Percentiles rank a stretch among this genome's conserved stretches.
These are phyloP conservation scores for Lojkania enalia DNA, from an alignment of 2,329 filamentous ascomycete genomes.

Conservation along the genomic window DNA sequence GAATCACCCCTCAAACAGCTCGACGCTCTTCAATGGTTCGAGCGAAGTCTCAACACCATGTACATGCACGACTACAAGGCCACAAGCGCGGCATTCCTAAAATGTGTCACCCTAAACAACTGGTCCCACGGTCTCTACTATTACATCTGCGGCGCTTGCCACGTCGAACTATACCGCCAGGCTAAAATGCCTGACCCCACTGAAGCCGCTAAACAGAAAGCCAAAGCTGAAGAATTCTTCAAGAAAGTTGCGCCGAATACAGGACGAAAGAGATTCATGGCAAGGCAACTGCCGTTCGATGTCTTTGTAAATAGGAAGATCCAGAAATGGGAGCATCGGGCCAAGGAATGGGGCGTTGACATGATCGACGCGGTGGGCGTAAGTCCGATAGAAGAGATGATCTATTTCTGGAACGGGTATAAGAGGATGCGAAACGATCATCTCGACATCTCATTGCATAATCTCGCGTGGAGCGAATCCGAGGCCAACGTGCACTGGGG, in stretches of 20 bases:
- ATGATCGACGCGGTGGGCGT: conserved; percentile 80
- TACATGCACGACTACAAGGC: conserved; percentile 75
- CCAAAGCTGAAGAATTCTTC: conserved; percentile 67
- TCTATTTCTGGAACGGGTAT: conserved; percentile 88
- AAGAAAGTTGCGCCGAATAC: conserved; percentile 71
- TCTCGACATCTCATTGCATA: conserved; percentile 64
- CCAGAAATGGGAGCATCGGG: conserved; percentile 81
- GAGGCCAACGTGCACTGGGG: conserved; percentile 53
- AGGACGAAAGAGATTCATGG: conserved; percentile 89
- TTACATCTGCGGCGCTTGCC: conserved; percentile 78
- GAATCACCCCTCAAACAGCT: conserved; percentile 84
- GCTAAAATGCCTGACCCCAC: conserved; percentile 49
- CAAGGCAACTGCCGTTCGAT: conserved; percentile 86
- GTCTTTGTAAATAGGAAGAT: conserved; percentile 82
- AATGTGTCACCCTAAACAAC: conserved; percentile 62
- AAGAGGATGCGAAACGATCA: conserved; percentile 74
- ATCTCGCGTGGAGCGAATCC: conserved; percentile 69
- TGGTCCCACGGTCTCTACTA: conserved; percentile 92
- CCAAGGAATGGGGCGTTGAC: conserved; percentile 64
- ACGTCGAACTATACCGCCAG: conserved; percentile 80
- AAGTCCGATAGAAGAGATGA: conserved; percentile 85
- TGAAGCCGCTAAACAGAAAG: conserved; percentile 51
- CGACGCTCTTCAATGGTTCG: conserved; percentile 81
- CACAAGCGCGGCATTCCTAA: conserved; percentile 74
- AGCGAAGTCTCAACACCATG: conserved; percentile 77